A percentile compares a stretch with the other conserved stretches of the same genome.
These are phyloP conservation scores for Suillus placidus DNA, from an alignment of 768 basidiomycete genomes.

Conservation along the genomic window DNA sequence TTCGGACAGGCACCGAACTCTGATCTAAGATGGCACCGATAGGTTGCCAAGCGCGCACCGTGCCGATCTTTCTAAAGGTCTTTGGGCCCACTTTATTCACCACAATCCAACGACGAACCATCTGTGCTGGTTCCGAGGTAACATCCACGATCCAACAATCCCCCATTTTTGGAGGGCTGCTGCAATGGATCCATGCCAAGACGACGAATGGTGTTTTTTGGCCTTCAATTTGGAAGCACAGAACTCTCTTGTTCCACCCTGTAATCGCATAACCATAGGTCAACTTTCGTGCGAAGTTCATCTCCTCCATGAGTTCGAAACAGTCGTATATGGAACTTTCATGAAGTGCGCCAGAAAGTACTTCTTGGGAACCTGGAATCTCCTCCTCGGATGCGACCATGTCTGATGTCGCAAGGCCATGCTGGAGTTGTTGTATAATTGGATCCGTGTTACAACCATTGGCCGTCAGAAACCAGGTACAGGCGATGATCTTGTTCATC, in stretches of 20 bases:
- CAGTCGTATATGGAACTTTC: background rate
- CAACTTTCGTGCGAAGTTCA: background rate
- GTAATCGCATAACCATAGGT: background rate
- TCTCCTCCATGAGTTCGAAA: background rate
- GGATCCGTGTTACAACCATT: background rate
- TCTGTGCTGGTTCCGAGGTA: background rate
- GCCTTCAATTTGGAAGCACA: background rate
- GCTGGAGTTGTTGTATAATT: background rate
- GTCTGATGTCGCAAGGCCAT: background rate
- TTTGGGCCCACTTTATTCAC: background rate
- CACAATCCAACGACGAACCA: background rate
- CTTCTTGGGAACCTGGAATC: background rate
- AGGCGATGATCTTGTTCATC: background rate
- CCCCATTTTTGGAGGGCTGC: background rate
- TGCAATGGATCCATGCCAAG: background rate
- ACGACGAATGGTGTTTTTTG: background rate
- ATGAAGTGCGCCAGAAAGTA: background rate
- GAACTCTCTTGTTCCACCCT: background rate
- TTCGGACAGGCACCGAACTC: background rate
- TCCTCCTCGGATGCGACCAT: background rate
- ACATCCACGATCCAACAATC: background rate
- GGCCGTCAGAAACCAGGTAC: background rate
- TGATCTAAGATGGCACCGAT: background rate
- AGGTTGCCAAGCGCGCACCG: background rate
- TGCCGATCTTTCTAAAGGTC: background rate